Evolutionary conservation across 1,284 basidiomycete species (phyloP), one percentile per base, ranked within the genome.

Genomic region (Entoloma clypeatum): DNA sequence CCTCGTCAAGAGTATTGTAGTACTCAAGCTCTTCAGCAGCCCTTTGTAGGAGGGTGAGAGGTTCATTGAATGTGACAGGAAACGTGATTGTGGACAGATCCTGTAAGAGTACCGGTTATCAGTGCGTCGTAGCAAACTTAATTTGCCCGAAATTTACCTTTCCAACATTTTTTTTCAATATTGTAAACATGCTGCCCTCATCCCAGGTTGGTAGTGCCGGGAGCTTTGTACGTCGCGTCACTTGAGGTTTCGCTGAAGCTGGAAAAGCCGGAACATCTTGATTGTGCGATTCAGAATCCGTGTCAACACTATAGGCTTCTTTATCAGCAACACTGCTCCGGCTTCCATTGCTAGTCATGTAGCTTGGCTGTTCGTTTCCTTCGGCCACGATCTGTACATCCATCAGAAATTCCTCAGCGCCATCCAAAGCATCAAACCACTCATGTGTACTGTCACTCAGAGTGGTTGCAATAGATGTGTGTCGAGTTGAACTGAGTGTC

Each of bases 151-250:
- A n/a, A n/a, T n/a, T n/a, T n/a, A 87, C 88, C 71, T 92, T 93
- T 43, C 91, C 91, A 35, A 96, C 86, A 56, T 92, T 95, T 67
- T 93, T 95, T 67, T 92, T 92, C 39, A 96, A 64, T 44, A 95
- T 81, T 1, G 82, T 68, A 54, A 95, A 90, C 29, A 96, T 65
- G 51, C 87, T 92, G 3, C 90, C 87, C 65, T 96, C 92, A 44
- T 94, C 89, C 1, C 79, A 82, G 11, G 83, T 66, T n/a, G 75
- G 69, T 7, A 70, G 70, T 19, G 75, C 74, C 10, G 85, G 92
- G 28, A 96, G 68, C 36, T 67, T 67, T 2, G 73, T 79, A 48
- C 90, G 70, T 46, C 82, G 70, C 13, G 65, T 56, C 9, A 83
- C 56, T 50, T 62, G 67, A 16, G 33, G 24, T 25, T 35, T 18